Evolutionary conservation across 352 stramenopile species (phyloP), one percentile per base, ranked within the genome.

Genomic region (Phytophthora agathidicida): DNA sequence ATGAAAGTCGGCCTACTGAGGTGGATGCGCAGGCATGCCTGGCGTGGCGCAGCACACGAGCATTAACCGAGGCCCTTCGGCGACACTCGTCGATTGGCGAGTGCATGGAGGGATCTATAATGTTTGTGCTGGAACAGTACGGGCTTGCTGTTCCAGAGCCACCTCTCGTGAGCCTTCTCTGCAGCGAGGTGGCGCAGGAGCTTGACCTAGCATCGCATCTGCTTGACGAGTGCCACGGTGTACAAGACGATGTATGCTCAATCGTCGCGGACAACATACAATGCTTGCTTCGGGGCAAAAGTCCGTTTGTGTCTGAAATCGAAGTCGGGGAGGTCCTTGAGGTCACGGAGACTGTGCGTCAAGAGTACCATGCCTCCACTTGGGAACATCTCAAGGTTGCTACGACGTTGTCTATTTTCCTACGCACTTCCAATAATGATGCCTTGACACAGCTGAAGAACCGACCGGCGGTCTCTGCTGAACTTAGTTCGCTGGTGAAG

Each of bases 221-320:
- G 19, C 26, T 65, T 28, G 24, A 65, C 16, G 57, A 71, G 20
- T 69, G 62, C 11, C 30, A 63, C 26, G 43, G 22, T 37, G 36
- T 66, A 14, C 20, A 71, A 13, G 32, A 31, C 9, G 47, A 69
- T 26, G 50, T 65, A 7, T 73, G 46, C 47, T 61, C 46, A 24
- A 36, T 57, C 7, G 27, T 65, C 5, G 46, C 52, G 13, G 42
- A 57, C 33, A 52, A 17, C 14, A 49, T 73, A 4, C 58, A 65
- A 5, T 23, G 20, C 13, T 55, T 58, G 10, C 47, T 84, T 8
- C 11, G 54, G 36, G 24, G 36, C 4, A 63, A 56, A 27, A 77
- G 75, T 26, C 67, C 72, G 20, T 59, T 80, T 9, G 59, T 81
- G 8, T 82, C 75, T 11, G 75, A 82, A 31, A 78, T 85, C 28